Base-by-base conservation (phyloP, 768 basidiomycete genomes). In the Pleurotus tuoliensis region DNA sequence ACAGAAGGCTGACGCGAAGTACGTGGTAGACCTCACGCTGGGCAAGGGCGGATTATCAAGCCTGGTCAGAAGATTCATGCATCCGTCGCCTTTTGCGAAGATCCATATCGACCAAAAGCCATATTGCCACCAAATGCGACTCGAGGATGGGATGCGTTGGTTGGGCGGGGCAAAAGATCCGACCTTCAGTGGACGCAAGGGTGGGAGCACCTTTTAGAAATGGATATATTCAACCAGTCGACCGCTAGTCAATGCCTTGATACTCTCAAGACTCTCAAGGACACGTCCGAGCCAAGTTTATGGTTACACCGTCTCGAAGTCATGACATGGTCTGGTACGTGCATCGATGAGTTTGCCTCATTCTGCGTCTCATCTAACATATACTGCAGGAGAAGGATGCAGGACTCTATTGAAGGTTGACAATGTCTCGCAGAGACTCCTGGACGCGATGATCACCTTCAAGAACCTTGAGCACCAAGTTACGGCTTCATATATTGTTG, bases 1-100 rank as follows among this genome's bases (percentile, higher is more conserved):
- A 34, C 9, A 34, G 30, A 34, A 34, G 30, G 8, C 7, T 34
- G 30, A 34, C 11, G 9, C 4, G 8, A 34, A 11, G 9, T 34
- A 34, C 5, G 18, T 34, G n/a, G 11, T 18, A 45, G 52, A 24
- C 25, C 43, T 25, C 50, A 58, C 39, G n/a, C 27, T 12, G 45
- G 56, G 5, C 18, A 57, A 47, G 40, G 47, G 3, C 56, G 59
- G 15, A 18, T 24, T 7, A 45, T 57, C 16, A 15, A 52, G 34
- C 47, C 47, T 18, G 59, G 59, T 4, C 59, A 59, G 27, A 59
- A 59, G 49, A 57, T 59, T 40, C 59, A 59, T 52, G 56, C 47
- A 11, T 59, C 56, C 6, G 49, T 59, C 16, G 47, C 49, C 9
- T 57, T 57, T 30, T 38, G 52, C 16, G 12, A 24, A 18, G n/a